Base-by-base conservation (phyloP, 768 basidiomycete species). In the Amanita brunnescens region DNA sequence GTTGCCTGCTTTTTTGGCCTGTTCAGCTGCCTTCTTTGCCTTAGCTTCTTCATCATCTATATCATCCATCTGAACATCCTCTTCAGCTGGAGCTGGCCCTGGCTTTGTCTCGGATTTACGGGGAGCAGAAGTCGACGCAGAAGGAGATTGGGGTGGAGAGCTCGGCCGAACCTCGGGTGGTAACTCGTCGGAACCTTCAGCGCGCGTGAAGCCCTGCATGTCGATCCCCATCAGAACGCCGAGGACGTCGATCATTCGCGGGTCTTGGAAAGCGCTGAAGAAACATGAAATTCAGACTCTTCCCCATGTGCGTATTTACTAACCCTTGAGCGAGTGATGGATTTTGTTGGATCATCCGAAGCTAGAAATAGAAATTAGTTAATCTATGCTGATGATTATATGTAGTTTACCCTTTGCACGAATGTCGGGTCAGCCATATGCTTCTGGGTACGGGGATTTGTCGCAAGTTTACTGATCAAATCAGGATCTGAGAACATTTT, bases 211-310 rank as follows among this genome's bases (percentile, higher is more conserved):
- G 51, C 86, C 91, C 67, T 89, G 83, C 68, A 97, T 79, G 68
- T 97, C 91, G 58, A 97, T 77, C 30, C 91, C 91, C 87, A 97
- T 91, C 51, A 91, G 77, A 9, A 83, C 94, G 54, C 94, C 94
- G 39, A 97, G 73, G 13, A 92, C 92, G 62, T 90, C 86, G 65
- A 92, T 90, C 91, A 96, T 92, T 53, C 94, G 80, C 32, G 94
- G 82, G 67, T 97, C 94, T 54, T 80, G 70, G 58, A 88, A 64
- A 60, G 80, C 76, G 40, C 78, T 81, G 23, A 18, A 42, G 32
- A 23, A 3, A 23, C 29, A 26, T 51, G 13, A 43, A 32, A 32
- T 26, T n/a, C 34, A 21, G n/a, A 21, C 20, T 33, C 9, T 12
- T 43, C n/a, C 14, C 32, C 18, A 16, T 14, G 43, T n/a, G 18